phyloP scores from a whole-genome alignment of 352 stramenopile species.

The Detonula confervacea region DNA sequence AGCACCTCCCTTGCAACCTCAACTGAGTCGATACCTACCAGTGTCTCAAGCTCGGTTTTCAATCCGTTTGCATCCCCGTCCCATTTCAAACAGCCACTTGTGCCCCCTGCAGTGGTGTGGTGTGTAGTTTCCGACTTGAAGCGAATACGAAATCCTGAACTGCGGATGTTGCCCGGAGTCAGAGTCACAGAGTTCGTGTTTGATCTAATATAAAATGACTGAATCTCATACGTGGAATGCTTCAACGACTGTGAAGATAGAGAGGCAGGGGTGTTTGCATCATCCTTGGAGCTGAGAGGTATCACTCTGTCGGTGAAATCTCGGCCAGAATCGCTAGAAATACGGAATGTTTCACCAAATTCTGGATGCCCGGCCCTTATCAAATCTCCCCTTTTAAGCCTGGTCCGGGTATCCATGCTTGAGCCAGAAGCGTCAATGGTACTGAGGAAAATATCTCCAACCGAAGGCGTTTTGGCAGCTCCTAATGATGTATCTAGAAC shows the following conservation, averaged over 20 bases:
- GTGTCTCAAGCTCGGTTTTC: slow-evolving; percentile 80
- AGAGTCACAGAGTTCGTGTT: slow-evolving; percentile 47
- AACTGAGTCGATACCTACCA: slow-evolving; percentile 81
- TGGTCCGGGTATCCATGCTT: slow-evolving; percentile 64
- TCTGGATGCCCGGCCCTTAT: slow-evolving; percentile 82
- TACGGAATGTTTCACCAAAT: slow-evolving; percentile 79
- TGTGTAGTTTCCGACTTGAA: slow-evolving; percentile 91
- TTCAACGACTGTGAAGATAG: slow-evolving; percentile 60
- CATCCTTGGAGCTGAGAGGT: slow-evolving; percentile 56
- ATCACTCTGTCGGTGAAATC: slow-evolving; percentile 59
- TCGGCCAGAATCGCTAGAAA: slow-evolving; percentile 66
- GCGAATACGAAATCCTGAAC: slow-evolving; percentile 89
- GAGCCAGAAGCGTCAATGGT: slow-evolving; percentile 62
- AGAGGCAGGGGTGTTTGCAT: slow-evolving; percentile 57
- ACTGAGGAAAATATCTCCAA: slow-evolving; percentile 67
- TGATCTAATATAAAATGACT: slow-evolving; percentile 65
- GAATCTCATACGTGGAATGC: slow-evolving; percentile 83
- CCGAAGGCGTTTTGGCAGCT: slow-evolving; percentile 47
- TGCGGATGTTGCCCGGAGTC: slow-evolving; percentile 56
- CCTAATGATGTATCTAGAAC: slow-evolving; percentile 76
- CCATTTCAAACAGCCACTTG: slow-evolving; percentile 79
- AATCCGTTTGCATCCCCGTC: slow-evolving; percentile 68
- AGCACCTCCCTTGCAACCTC: slow-evolving; percentile 87
- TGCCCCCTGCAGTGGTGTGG: slow-evolving; percentile 83
- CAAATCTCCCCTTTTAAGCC: slow-evolving; percentile 78